Base-by-base conservation (phyloP, 495 filamentous ascomycete genomes). In the Umbilicaria muhlenbergii region DNA sequence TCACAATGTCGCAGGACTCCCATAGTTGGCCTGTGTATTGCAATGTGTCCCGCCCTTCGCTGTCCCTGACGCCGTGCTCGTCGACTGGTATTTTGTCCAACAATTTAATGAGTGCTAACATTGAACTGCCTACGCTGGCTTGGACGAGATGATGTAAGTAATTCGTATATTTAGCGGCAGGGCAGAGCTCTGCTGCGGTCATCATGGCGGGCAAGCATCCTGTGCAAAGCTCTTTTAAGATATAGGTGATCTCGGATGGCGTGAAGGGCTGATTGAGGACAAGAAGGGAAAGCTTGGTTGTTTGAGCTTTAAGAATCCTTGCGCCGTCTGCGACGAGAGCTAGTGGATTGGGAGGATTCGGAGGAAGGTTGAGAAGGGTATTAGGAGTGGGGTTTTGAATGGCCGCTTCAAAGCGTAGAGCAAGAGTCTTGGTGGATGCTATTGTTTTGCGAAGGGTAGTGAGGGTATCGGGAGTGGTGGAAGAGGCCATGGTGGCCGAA, bases 261-360 rank as follows among this genome's bases (percentile, higher is more conserved):
- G 86, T 86, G 58, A 92, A 91, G 0, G 87, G 87, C 13, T 79
- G 71, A 44, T 78, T 91, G 51, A 92, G 82, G 2, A 87, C 71
- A 2, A 94, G 71, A 13, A 94, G 76, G 0, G 82, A 86, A 18
- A 94, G 70, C 40, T 91, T 92, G 31, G 87, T 94, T 5, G 78
- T 73, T 52, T 93, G 86, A 0, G 87, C 81, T 53, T 71, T 77
- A 37, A 94, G 74, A 3, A 86, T 65, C 17, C 64, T 67, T 1
- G 81, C 69, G 1, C 78, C 69, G 51, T 78, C 73, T 49, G 71
- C 68, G 15, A 87, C 75, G 42, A 88, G 65, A 58, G 67, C 47
- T 52, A 84, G 67, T 31, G 73, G 66, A 46, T 75, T 67, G 34
- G 67, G 67, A 12, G 50, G 52, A 36, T 60, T 56, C 18, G 32